These are phyloP conservation scores for Chlorella sp. DNA, from an alignment of 139 green algal genomes.

Conservation along the genomic window DNA sequence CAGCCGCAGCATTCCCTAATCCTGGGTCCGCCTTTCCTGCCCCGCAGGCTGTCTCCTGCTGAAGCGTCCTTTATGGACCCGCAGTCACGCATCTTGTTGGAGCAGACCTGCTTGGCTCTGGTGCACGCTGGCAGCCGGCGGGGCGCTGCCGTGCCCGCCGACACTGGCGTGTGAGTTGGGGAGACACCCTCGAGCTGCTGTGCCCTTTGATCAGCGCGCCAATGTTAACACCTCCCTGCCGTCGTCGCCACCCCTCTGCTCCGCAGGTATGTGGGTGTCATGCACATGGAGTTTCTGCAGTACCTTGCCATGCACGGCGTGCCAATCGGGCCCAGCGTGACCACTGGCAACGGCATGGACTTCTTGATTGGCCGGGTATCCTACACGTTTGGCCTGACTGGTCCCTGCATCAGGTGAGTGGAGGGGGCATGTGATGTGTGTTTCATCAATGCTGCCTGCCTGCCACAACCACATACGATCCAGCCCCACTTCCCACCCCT, in stretches of 20 bases:
- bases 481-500: not conserved
- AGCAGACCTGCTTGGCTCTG: slow-evolving; percentile 24
- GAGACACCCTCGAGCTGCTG: no score
- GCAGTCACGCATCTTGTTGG: slow-evolving; percentile 46
- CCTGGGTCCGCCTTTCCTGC: no score
- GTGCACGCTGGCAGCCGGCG: not conserved
- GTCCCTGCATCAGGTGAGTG: slow-evolving; percentile 36
- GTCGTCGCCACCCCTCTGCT: not conserved
- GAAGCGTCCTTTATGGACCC: slow-evolving; percentile 54
- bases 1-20: no score
- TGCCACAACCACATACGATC: not conserved
- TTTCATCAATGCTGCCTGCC: not conserved
- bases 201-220: not conserved
- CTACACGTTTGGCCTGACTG: slow-evolving; percentile 57
- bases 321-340: slow-evolving; percentile 25
- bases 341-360: slow-evolving; percentile 54
- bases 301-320: slow-evolving; percentile 29
- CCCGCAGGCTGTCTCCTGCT: slow-evolving; percentile 5
- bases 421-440: no score
- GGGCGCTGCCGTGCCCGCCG: no score
- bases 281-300: slow-evolving; percentile 51
- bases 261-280: slow-evolving; percentile 26
- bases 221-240: not conserved
- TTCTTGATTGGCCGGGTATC: slow-evolving; percentile 59
- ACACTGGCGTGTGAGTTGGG: slow-evolving; percentile 21